Base-by-base conservation (phyloP, 768 basidiomycete species). In the Postia placenta region DNA sequence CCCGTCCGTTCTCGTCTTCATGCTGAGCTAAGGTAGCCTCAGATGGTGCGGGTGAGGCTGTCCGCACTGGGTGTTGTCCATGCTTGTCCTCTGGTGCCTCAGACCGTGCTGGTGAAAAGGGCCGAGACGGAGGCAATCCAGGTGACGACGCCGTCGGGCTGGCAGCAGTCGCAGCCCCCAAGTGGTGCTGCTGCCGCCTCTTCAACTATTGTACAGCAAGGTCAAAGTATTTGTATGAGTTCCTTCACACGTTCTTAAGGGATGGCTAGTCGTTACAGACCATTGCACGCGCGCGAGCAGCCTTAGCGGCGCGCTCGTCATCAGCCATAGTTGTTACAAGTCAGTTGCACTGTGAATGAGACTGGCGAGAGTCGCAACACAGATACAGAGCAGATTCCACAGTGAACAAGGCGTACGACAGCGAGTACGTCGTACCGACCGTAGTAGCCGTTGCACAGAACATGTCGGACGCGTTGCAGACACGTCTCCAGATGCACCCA, bases 211-310 rank as follows among this genome's bases (percentile, higher is more conserved):
- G n/a, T n/a, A n/a, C n/a, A n/a, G n/a, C n/a, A n/a, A n/a, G n/a
- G n/a, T n/a, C n/a, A n/a, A n/a, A n/a, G n/a, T n/a, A n/a, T n/a
- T n/a, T n/a, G n/a, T n/a, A n/a, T n/a, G n/a, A 35, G 22, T 36
- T 47, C n/a, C n/a, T n/a, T n/a, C n/a, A 25, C 51, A 53, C 36
- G 35, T 26, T 26, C 5, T 20, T 39, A 36, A 27, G 12, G 17
- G 25, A 30, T n/a, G n/a, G n/a, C n/a, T 15, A 33, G 23, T 20
- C 25, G 30, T 22, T 44, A 65, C 76, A 50, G 63, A 91, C 90
- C 79, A 92, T 61, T 42, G 86, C 88, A 65, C 86, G 88, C 48
- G 86, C 90, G 53, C 90, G 79, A 2, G 90, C 90, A 48, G 89
- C 79, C 67, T 86, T 90, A 14, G 79, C 80, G 46, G 87, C 86